Conservation (phyloP, 2,329 filamentous ascomycete genomes). For the Furcasterigmium sp. region DNA sequence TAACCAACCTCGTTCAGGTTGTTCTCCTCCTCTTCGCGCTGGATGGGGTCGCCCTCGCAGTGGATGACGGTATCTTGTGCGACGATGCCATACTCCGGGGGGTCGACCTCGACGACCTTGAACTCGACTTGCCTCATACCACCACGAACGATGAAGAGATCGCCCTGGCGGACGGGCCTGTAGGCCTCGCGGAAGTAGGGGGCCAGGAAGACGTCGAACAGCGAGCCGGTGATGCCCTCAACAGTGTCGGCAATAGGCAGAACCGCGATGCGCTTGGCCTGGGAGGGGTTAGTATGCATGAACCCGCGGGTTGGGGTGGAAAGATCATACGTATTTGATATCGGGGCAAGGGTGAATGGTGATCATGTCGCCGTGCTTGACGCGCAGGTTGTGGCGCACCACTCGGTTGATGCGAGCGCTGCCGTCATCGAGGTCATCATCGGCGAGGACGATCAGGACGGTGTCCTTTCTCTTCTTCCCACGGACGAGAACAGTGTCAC, state of each 20-base stretch:
- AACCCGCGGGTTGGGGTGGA: not conserved
- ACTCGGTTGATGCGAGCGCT: slow-evolving; percentile 97
- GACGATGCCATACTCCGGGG: slow-evolving; percentile 97
- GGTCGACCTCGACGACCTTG: slow-evolving; percentile 98
- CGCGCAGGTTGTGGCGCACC: slow-evolving; percentile 93
- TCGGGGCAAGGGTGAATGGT: slow-evolving; percentile 97
- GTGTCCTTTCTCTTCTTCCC: slow-evolving; percentile 99
- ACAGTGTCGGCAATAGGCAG: slow-evolving; percentile 97
- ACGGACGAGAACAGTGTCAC: slow-evolving; percentile 95
- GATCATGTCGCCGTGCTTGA: slow-evolving; percentile 97
- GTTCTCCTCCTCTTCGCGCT: slow-evolving; percentile 98
- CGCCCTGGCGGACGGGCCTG: slow-evolving; percentile 92
- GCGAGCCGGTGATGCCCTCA: slow-evolving; percentile 92
- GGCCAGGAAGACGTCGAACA: slow-evolving; percentile 98
- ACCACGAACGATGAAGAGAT: slow-evolving; percentile 94
- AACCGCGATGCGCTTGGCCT: slow-evolving; percentile 98
- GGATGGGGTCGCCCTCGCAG: slow-evolving; percentile 92
- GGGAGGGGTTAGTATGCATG: slow-evolving; percentile 16
- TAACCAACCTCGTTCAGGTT: slow-evolving; percentile 99
- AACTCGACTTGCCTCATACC: slow-evolving; percentile 99
- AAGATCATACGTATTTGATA: slow-evolving; percentile 94
- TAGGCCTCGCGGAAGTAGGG: slow-evolving; percentile 99
- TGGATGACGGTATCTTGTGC: slow-evolving; percentile 98
- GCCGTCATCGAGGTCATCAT: slow-evolving; percentile 97
- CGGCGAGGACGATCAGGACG: slow-evolving; percentile 92